Base-by-base conservation (phyloP, 192 early-diverging fungal genomes). In the Spinellus fusiger region DNA sequence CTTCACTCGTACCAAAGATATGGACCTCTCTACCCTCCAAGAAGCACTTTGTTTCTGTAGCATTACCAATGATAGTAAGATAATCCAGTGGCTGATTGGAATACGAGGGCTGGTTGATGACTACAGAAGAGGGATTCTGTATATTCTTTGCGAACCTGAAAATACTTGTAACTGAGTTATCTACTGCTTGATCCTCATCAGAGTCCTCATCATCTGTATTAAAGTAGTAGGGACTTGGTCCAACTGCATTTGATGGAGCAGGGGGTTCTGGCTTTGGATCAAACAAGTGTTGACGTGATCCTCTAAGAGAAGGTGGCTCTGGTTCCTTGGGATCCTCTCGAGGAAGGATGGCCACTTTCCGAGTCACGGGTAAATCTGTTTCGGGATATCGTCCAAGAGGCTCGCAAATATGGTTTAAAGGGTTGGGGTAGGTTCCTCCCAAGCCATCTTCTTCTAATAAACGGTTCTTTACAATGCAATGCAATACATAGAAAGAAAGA, bases 71-170 rank as follows among this genome's bases (percentile, higher is more conserved):
- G 3, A 61, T n/a, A 16, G 31, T n/a, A 5, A 67, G 44, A 48
- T 49, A 67, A 49, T 67, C 53, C 2, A 26, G 16, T 3, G 37
- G 37, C 18, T 61, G 56, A 15, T 25, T 47, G 29, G 34, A 48
- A 27, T 29, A 31, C 8, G 22, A 27, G 4, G 50, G 28, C 10
- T 20, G 49, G 5, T 58, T 46, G 3, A 27, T 54, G 18, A 67
- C 46, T 18, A 67, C 35, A 9, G 53, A 57, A 1, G 32, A 27
- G 1, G 65, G 65, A 23, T 61, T 35, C 18, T 28, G 1, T 23
- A 67, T 54, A n/a, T 67, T 67, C 27, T 61, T 67, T 2, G 65
- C 65, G 48, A 67, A 54, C 3, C 29, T 47, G 22, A 67, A 67
- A 5, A 37, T 60, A 1, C 54, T 51, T 0, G 13, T 29, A 29